Base-by-base conservation (phyloP, 2,329 filamentous ascomycete species). In the Hypoxylon sp. region DNA sequence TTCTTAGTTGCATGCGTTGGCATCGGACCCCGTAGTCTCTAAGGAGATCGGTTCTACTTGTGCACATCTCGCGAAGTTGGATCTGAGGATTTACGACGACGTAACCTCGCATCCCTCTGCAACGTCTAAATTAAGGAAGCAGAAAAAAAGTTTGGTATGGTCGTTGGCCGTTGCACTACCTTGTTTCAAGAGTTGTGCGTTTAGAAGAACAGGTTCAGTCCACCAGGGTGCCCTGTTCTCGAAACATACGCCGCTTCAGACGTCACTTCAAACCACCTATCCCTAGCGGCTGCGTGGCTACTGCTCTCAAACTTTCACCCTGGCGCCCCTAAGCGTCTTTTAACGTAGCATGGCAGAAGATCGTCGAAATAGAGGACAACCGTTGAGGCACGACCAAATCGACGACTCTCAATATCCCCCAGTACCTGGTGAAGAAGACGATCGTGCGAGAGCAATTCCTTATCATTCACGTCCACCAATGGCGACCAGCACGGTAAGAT, bases 381-480 rank as follows among this genome's bases (percentile, higher is more conserved):
- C 63, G 48, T 62, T 65, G 36, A 69, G 67, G 57, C 67, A 71
- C 61, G 60, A 69, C 13, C 62, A 60, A 26, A 47, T 65, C 59
- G 71, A 76, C 63, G 74, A 76, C 27, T 70, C 67, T 47, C 72
- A 73, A 49, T 73, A 77, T 60, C 72, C 74, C 41, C 69, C 71
- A 8, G 66, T 71, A 52, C 71, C 75, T 37, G 72, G 73, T 47
- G 73, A 73, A 50, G 73, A 72, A 46, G 75, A 78, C 56, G 71
- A 72, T 55, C 63, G 68, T 35, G 67, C 69, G 32, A 71, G 69
- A 63, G 52, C 55, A 25, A 62, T 60, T 53, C 65, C 51, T 35
- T 68, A 62, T 56, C 65, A 60, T 45, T 43, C 63, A 54, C 63
- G 64, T 51, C 63, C 70, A 59, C 70, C 59, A 59, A 78, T 78